Base-by-base conservation (phyloP, 2,329 filamentous ascomycete species). In the Trichophyton verrucosum region DNA sequence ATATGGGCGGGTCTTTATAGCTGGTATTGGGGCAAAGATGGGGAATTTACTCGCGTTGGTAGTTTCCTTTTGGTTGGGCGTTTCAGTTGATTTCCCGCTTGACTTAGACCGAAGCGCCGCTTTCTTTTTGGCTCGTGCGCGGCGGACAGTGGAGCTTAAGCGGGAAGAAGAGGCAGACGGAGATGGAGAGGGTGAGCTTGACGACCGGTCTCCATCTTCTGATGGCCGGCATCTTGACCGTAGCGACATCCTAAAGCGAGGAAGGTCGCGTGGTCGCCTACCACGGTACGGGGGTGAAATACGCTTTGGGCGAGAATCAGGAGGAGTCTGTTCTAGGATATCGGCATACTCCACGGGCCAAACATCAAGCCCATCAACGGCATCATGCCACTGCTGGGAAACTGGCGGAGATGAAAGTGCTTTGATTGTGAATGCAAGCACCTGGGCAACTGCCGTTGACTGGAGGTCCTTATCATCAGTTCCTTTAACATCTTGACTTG, bases 381-480 rank as follows among this genome's bases (percentile, higher is more conserved):
- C 57, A 58, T 61, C 60, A 38, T 59, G 30, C 64, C 64, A 65
- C 13, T 27, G 7, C 49, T 64, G 61, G 0, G 46, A 24, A 24
- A 58, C 55, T 30, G 60, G 22, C 1, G 42, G 36, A 3, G 49
- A 20, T 4, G 27, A 20, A 15, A 64, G 57, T 2, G 64, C 63
- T 15, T 20, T 58, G 15, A 65, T 5, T 20, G 61, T 61, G 56
- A 77, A 76, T 49, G 73, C 70, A 57, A 77, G 74, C 27, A 74
- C 70, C 62, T 75, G 71, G 0, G 71, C 70, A 55, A 73, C 69
- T 22, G 75, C 73, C 0, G 73, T 77, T 20, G 65, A 65, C 62
- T 76, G 65, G 20, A 76, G 70, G 60, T 76, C 66, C 61, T 74
- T 51, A 11, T 13, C 22, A 6, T 30, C 27, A 30, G 27, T 30